Base-by-base conservation (phyloP, 2,329 filamentous ascomycete genomes). In the Aspergillus carbonarius region DNA sequence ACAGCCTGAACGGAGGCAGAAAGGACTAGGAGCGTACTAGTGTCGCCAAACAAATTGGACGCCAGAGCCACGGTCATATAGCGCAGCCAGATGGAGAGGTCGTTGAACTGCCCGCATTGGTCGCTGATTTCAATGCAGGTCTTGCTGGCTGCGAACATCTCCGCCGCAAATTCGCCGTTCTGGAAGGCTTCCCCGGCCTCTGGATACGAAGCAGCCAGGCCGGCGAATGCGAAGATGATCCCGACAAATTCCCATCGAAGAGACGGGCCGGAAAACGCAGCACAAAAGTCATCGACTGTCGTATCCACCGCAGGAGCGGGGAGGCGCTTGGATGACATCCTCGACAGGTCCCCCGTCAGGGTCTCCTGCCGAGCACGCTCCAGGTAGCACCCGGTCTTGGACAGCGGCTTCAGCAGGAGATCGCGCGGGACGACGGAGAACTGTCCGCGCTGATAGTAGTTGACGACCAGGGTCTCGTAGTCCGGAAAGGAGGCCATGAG, bases 231-330 rank as follows among this genome's bases (percentile, higher is more conserved):
- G 39, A 63, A 68, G 15, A 66, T 62, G 17, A 67, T 48, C n/a
- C 66, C 67, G 32, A 69, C 57, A 42, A 63, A 66, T 42, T 69
- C 67, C 65, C 66, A 68, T 40, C 67, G 59, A 13, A 66, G 54
- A 35, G 65, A 65, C 10, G 55, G 54, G 4, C 62, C 66, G 2
- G 60, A 56, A 49, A 60, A 53, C 39, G 55, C 61, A 52, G 54
- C 62, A 42, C 55, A 47, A 54, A 58, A 49, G 1, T 55, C 42
- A 5, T 35, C 23, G 13, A 30, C 8, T 15, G 25, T 55, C 7
- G 32, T 40, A 55, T 37, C 30, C 9, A 32, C 30, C 8, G 30
- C 3, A 9, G 30, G 30, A 9, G 2, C 10, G 30, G 30, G 30
- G 9, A 32, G 30, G 30, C 30, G 30, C 30, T 10, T 32, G 8